phyloP scores from a whole-genome alignment of 2,329 filamentous ascomycete genomes.

The Botrytis galanthina region DNA sequence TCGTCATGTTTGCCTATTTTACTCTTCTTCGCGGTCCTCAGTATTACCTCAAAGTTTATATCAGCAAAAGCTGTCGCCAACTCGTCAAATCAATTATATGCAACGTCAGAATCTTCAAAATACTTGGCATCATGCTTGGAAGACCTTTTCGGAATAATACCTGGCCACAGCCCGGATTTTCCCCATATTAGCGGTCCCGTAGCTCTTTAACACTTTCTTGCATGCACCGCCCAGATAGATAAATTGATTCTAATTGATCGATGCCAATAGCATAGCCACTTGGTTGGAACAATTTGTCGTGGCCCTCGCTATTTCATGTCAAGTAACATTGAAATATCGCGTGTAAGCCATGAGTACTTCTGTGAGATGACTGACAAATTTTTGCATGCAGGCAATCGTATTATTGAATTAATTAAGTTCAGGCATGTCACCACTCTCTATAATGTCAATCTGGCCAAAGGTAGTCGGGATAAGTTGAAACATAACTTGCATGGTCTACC shows the following conservation, averaged over 20 bases:
- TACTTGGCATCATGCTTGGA: neutral
- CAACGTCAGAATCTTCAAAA: slow-evolving; percentile 2
- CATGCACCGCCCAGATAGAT: slow-evolving; percentile 3
- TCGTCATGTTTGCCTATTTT: neutral
- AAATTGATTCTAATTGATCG: neutral
- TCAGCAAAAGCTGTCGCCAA: neutral
- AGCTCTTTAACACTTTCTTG: neutral
- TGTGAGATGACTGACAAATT: neutral
- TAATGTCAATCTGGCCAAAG: neutral
- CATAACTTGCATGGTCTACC: neutral
- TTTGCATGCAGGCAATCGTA: neutral
- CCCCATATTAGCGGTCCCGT: neutral
- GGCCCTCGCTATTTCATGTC: neutral
- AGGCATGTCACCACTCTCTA: neutral
- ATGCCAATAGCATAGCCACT: neutral
- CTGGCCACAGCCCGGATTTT: neutral
- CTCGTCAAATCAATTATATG: neutral
- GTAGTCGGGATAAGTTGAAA: neutral
- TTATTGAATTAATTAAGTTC: neutral
- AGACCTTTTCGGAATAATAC: neutral
- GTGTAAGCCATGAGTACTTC: neutral
- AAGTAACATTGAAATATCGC: neutral
- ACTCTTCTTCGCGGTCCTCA: neutral
- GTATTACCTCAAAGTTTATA: neutral
- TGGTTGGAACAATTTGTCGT: slow-evolving; percentile 5